Conservation (phyloP, 495 filamentous ascomycete species). For the Penicillium subrubescens region DNA sequence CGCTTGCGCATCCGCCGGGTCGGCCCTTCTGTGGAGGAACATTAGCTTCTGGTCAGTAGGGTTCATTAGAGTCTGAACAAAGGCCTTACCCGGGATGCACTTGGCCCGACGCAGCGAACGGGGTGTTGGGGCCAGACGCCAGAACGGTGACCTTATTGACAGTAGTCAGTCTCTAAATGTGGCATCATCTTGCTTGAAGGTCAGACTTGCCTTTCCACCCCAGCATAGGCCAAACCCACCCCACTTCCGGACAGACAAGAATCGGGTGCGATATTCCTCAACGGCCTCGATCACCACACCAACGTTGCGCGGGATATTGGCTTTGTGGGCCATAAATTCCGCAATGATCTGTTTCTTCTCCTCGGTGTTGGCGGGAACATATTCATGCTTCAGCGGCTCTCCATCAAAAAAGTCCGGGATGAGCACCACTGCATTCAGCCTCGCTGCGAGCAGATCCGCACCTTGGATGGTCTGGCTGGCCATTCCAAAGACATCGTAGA, state of each 20-base stretch:
- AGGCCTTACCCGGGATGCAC: constrained; percentile 50
- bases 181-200: too few species aligned
- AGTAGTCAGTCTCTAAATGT: not conserved
- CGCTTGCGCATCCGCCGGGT: constrained; percentile 43
- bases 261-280: constrained; percentile 26
- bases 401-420: constrained; percentile 54
- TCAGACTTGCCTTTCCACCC: constrained; percentile 45
- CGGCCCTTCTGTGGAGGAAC: constrained; percentile 33
- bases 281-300: constrained; percentile 27
- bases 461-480: constrained; percentile 54
- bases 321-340: constrained; percentile 32
- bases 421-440: constrained; percentile 40
- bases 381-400: constrained; percentile 27
- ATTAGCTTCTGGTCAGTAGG: not conserved
- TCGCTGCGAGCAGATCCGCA: constrained; percentile 52
- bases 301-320: constrained; percentile 26
- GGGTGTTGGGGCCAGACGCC: constrained; percentile 38
- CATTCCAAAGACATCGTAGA: constrained; percentile 61
- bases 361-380: constrained; percentile 44
- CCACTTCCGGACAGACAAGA: constrained; percentile 40
- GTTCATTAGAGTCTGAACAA: not conserved
- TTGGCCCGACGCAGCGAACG: constrained; percentile 51
- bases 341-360: constrained; percentile 42
- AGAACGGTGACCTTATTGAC: constrained; percentile 44
- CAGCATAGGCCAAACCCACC: constrained; percentile 52